Percentiles rank a stretch among this genome's conserved stretches.
Evolutionary conservation across 352 stramenopile species (phyloP).

Genomic region (Globisporangium iwayamae): DNA sequence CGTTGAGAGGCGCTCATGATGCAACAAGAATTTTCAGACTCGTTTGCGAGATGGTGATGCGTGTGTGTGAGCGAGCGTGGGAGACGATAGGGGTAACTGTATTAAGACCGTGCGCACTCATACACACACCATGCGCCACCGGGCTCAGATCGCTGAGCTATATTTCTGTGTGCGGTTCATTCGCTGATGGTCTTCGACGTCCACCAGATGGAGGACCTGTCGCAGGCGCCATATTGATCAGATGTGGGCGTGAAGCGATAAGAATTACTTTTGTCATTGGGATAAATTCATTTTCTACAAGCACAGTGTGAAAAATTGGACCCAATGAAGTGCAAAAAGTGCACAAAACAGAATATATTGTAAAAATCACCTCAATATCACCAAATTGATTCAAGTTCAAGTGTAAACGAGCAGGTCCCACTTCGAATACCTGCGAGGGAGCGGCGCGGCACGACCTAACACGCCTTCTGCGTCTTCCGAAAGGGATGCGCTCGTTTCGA

Average conservation of each 20-base stretch:
- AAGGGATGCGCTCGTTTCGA: too few species aligned
- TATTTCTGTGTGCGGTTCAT: neutral
- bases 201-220: neutral
- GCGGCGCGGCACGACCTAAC: slow-evolving; percentile 1
- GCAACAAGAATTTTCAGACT: too few species aligned
- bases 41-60: too few species aligned
- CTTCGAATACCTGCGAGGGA: neutral
- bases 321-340: neutral
- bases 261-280: neutral
- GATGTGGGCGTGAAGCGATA: too few species aligned
- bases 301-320: too few species aligned
- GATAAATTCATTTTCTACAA: too few species aligned
- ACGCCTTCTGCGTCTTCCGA: neutral
- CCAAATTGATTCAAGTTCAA: neutral
- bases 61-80: too few species aligned
- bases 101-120: too few species aligned
- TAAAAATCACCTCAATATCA: neutral
- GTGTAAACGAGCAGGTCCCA: slow-evolving; percentile 10
- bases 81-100: too few species aligned
- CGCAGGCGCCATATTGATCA: neutral
- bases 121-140: too few species aligned
- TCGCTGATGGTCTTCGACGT: neutral
- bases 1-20: too few species aligned
- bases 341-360: neutral
- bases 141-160: too few species aligned